Conservation (phyloP, 176 grass and related monocot genomes). For the Thinopyrum elongatum region DNA sequence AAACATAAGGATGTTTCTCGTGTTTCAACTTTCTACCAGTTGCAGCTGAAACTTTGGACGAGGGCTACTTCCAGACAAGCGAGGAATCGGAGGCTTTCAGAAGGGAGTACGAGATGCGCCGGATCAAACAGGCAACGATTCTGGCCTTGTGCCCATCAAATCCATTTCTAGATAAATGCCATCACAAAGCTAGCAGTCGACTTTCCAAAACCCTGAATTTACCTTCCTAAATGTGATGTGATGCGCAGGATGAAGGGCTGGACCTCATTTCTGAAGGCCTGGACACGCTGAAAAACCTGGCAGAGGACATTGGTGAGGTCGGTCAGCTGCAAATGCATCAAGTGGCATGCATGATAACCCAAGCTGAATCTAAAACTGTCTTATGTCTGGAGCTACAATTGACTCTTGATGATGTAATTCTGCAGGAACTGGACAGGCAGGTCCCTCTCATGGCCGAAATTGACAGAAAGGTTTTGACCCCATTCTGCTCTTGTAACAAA, state of each 20-base stretch:
- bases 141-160: background rate
- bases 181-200: background rate
- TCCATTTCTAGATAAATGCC: background rate
- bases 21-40: fast-evolving
- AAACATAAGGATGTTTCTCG: background rate
- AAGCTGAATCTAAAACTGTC: background rate
- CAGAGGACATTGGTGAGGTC: constrained; percentile 87
- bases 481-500: background rate
- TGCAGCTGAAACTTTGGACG: constrained; percentile 37
- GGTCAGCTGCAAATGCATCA: background rate
- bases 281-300: constrained; percentile 82
- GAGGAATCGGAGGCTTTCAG: constrained; percentile 74
- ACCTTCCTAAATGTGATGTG: background rate
- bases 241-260: constrained; percentile 66
- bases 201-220: background rate
- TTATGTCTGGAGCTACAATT: background rate
- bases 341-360: background rate
- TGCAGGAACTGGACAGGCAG: constrained; percentile 90
- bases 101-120: constrained; percentile 81
- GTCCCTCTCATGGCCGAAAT: constrained; percentile 87
- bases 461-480: constrained; percentile 56
- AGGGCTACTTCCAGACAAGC: constrained; percentile 63
- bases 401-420: constrained; percentile 1
- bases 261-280: constrained; percentile 85
- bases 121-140: constrained; percentile 69